phyloP scores from a whole-genome alignment of 805 yeast genomes.

The Allodekkera sacchari region DNA sequence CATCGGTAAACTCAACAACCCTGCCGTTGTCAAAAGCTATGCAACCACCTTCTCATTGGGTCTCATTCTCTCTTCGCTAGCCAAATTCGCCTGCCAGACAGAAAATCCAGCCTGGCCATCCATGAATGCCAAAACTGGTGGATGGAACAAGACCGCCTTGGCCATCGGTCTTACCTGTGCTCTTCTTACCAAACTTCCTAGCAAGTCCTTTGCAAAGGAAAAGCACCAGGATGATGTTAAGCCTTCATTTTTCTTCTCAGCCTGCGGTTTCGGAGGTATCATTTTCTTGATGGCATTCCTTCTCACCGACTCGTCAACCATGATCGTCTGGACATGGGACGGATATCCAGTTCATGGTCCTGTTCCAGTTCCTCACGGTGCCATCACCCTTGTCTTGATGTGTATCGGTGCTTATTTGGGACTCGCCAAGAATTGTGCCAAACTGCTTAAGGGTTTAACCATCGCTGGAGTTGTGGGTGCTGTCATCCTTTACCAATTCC shows the following conservation, averaged over 20 bases:
- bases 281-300: conserved; percentile 66
- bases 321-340: conserved; percentile 94
- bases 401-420: conserved; percentile 48
- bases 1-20: conserved; percentile 24
- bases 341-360: conserved; percentile 89
- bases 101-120: conserved; percentile 97
- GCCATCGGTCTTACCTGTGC: conserved; percentile 57
- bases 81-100: conserved; percentile 69
- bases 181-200: conserved; percentile 36
- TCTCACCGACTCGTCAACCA: conserved; percentile 75
- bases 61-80: conserved; percentile 58
- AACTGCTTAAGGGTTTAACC: conserved; percentile 12
- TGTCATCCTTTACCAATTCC: conserved; percentile 37
- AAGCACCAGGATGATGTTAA: not conserved
- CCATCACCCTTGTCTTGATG: conserved; percentile 52
- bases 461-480: conserved; percentile 41
- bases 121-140: conserved; percentile 79
- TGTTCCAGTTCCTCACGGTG: conserved; percentile 78
- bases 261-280: conserved; percentile 69
- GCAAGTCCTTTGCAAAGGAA: conserved; percentile 1
- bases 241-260: conserved; percentile 43
- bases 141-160: conserved; percentile 68
- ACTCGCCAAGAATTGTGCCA: conserved; percentile 23
- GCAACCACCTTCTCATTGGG: conserved; percentile 62
- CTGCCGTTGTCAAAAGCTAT: conserved; percentile 28